Conservation (phyloP, 1,139 yeast genomes). For the Candida buenavistaensis region DNA sequence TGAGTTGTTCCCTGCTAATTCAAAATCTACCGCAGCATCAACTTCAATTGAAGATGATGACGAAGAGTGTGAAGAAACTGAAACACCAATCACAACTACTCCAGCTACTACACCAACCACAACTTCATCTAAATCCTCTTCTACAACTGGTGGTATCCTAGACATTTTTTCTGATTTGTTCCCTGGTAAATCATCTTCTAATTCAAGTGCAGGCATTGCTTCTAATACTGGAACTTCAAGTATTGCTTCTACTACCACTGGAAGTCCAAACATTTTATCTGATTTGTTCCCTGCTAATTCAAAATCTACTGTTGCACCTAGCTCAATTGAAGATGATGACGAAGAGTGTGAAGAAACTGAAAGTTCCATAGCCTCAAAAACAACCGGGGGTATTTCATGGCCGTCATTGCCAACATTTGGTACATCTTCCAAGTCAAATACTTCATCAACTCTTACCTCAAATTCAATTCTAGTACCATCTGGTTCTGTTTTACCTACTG, state of each 20-base stretch:
- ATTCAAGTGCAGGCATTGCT: conserved; percentile 10
- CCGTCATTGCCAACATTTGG: no score
- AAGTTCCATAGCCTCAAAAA: no score
- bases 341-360: no score
- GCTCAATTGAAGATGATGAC: no score
- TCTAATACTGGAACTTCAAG: conserved; percentile 5
- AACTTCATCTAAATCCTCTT: conserved; percentile 1
- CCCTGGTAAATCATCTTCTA: neutral
- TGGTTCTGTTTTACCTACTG: neutral
- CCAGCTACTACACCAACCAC: conserved; percentile 1
- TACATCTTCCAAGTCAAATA: conserved; percentile 1
- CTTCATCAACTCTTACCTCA: neutral
- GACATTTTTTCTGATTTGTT: conserved; percentile 1
- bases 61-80: no score
- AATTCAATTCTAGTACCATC: conserved; percentile 1
- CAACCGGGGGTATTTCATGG: no score
- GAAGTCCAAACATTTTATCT: neutral
- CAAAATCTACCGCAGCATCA: no score
- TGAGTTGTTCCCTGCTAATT: no score
- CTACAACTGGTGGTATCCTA: conserved; percentile 1
- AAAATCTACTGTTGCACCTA: no score
- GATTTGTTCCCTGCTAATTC: no score
- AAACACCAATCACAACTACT: no score
- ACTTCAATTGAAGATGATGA: no score
- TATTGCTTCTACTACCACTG: conserved; percentile 1